These are phyloP conservation scores for Herpotrichia juniperi DNA, from an alignment of 2,329 filamentous ascomycete species.

Conservation along the genomic window DNA sequence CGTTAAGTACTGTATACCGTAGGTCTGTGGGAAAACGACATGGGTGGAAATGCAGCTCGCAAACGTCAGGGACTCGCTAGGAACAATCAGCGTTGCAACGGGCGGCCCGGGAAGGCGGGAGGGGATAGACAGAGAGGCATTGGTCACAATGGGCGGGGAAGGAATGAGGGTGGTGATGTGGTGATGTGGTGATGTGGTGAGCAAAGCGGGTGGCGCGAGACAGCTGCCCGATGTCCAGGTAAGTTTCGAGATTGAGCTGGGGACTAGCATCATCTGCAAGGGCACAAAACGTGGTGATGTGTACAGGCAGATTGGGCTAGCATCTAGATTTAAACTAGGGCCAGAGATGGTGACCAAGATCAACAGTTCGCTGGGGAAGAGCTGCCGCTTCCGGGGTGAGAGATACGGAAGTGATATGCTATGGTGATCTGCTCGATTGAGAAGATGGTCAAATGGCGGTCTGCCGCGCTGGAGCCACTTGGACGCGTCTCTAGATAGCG, in stretches of 20 bases:
- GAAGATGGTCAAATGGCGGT: conserved; percentile 33
- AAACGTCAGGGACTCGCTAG: conserved; percentile 25
- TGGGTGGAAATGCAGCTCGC: conserved; percentile 28
- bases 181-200: conserved; percentile 8
- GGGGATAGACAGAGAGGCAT: conserved; percentile 25
- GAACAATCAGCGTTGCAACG: conserved; percentile 40
- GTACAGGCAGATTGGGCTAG: conserved; percentile 9
- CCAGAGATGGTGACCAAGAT: no score
- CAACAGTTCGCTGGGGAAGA: conserved; percentile 7
- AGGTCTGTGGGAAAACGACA: conserved; percentile 25
- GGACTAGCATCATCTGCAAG: conserved; percentile 24
- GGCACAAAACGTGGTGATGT: conserved; percentile 37
- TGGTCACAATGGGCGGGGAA: conserved; percentile 24
- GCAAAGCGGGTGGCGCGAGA: conserved; percentile 20
- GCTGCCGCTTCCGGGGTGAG: not conserved
- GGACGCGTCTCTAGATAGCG: not conserved
- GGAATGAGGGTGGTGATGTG: conserved; percentile 34
- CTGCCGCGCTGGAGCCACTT: conserved; percentile 22
- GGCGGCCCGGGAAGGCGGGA: conserved; percentile 43
- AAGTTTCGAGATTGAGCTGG: conserved; percentile 14
- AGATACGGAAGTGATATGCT: not conserved
- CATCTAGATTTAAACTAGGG: no score
- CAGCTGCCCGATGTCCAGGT: conserved; percentile 17
- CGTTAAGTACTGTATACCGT: conserved; percentile 9
- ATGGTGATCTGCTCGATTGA: conserved; percentile 16